Conservation (phyloP, 1,139 yeast genomes). For the Hemisphaericaspora xylofermentans region DNA sequence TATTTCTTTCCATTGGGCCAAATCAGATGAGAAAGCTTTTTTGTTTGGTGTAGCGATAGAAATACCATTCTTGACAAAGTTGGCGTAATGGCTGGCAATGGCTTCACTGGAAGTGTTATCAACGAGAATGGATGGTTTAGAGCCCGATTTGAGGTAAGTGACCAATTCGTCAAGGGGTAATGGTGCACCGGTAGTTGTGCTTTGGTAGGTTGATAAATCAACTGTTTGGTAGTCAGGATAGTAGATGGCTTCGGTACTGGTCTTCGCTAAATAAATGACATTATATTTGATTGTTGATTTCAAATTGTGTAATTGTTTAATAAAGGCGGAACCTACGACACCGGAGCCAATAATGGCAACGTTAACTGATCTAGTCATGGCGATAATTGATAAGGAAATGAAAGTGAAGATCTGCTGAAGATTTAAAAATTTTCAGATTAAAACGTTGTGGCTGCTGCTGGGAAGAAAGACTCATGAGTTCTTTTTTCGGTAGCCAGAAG, state of each 20-base stretch:
- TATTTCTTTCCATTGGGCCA: slow-evolving; percentile 73
- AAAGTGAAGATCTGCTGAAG: background rate
- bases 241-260: slow-evolving; percentile 62
- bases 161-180: slow-evolving; percentile 59
- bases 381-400: background rate
- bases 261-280: slow-evolving; percentile 77
- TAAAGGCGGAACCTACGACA: slow-evolving; percentile 89
- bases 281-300: slow-evolving; percentile 60
- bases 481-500: background rate
- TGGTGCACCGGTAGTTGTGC: slow-evolving; percentile 50
- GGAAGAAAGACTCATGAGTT: too few species aligned
- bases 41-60: slow-evolving; percentile 98
- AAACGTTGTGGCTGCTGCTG: background rate
- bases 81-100: slow-evolving; percentile 75
- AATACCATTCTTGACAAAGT: slow-evolving; percentile 71
- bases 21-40: slow-evolving; percentile 89
- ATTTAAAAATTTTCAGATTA: background rate
- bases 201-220: slow-evolving; percentile 59
- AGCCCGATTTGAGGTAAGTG: slow-evolving; percentile 61
- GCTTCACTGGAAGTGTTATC: slow-evolving; percentile 89
- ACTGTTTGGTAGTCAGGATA: slow-evolving; percentile 71
- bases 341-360: slow-evolving; percentile 90
- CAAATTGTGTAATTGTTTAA: slow-evolving; percentile 64
- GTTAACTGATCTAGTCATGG: slow-evolving; percentile 61
- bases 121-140: slow-evolving; percentile 76